Conservation (phyloP, 2,329 filamentous ascomycete genomes). For the Xylariaceae sp. region DNA sequence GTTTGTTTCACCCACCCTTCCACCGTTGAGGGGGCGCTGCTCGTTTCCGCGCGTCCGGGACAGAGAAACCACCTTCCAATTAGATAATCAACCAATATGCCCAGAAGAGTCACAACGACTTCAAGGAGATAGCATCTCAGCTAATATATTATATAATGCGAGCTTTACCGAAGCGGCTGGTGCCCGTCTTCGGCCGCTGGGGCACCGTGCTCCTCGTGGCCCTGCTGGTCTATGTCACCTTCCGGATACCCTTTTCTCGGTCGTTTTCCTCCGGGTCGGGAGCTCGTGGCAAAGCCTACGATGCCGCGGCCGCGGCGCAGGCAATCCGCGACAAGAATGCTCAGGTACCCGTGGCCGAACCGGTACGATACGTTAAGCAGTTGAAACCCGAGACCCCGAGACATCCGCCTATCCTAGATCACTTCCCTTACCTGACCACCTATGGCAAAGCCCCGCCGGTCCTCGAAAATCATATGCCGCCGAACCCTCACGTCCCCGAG, state of each 20-base stretch:
- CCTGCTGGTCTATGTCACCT: conserved; percentile 31
- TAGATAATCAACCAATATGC: conserved; percentile 26
- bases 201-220: conserved; percentile 29
- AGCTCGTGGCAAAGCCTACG: conserved; percentile 3
- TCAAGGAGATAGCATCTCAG: conserved; percentile 25
- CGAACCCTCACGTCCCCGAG: conserved; percentile 33
- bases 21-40: conserved; percentile 2
- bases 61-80: conserved; percentile 1
- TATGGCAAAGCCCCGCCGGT: conserved; percentile 28
- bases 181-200: conserved; percentile 31
- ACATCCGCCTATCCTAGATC: conserved; percentile 33
- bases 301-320: conserved; percentile 20
- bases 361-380: conserved; percentile 24
- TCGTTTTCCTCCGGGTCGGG: conserved; percentile 14
- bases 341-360: conserved; percentile 19
- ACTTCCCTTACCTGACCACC: conserved; percentile 35
- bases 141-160: conserved; percentile 25
- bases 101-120: conserved; percentile 17
- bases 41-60: conserved; percentile 11
- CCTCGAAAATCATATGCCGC: conserved; percentile 33
- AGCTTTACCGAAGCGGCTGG: conserved; percentile 27
- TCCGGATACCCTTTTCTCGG: conserved; percentile 28
- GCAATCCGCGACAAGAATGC: conserved; percentile 21
- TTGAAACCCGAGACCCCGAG: conserved; percentile 32
- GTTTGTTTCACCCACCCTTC: background rate